These are phyloP conservation scores for Colletotrichum gigasporum DNA, from an alignment of 2,329 filamentous ascomycete genomes.

Conservation along the genomic window DNA sequence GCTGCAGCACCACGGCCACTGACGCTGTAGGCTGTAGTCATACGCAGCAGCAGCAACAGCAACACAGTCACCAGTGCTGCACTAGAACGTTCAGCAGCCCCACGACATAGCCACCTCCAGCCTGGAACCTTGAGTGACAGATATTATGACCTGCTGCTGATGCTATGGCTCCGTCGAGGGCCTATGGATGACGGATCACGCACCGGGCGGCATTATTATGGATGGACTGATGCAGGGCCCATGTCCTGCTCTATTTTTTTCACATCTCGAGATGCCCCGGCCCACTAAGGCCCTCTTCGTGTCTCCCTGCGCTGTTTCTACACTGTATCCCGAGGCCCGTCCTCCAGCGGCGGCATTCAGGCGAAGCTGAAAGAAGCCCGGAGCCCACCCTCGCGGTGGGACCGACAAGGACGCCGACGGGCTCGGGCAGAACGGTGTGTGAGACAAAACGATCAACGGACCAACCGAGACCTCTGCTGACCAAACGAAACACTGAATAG, in stretches of 20 bases:
- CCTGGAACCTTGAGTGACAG: not conserved
- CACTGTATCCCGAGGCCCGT: not conserved
- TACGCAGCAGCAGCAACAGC: no score
- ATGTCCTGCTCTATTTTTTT: not conserved
- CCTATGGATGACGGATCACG: constrained; percentile 9
- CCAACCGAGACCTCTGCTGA: constrained; percentile 11
- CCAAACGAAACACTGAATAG: constrained; percentile 12
- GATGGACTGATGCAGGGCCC: not conserved
- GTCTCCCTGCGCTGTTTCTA: not conserved
- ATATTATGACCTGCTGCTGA: constrained; percentile 1
- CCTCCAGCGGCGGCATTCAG: not conserved
- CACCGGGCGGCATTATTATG: constrained; percentile 23
- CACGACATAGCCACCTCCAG: constrained; percentile 11
- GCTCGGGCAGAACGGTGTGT: not conserved
- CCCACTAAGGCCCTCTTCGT: not conserved
- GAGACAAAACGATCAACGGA: constrained; percentile 18
- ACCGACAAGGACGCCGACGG: constrained; percentile 9
- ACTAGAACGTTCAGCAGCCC: constrained; percentile 20
- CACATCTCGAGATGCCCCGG: not conserved
- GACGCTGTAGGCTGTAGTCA: no score
- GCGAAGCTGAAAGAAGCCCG: constrained; percentile 13
- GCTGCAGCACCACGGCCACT: no score
- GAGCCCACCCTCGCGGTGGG: not conserved
- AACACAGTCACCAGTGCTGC: no score
- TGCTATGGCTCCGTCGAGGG: constrained; percentile 3